Base-by-base conservation (phyloP, 2,329 filamentous ascomycete genomes). In the Apiospora phragmitis region DNA sequence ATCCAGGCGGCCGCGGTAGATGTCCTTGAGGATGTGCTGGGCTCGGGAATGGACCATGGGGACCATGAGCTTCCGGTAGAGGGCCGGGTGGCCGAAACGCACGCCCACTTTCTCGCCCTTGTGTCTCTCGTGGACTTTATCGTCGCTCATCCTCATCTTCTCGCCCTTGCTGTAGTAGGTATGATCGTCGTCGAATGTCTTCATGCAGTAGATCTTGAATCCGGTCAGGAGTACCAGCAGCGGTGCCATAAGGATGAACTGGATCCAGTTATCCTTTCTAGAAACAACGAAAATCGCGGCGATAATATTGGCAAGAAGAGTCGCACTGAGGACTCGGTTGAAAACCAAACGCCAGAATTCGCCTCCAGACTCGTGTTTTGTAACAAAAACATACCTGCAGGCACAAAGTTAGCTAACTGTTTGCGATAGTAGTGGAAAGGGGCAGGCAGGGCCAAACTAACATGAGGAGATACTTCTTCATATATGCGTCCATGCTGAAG, bases 301-400 rank as follows among this genome's bases (percentile, higher is more conserved):
- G 69, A 98, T 87, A 11, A 94, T 79, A 75, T 97, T 94, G 45
- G 93, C 89, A 12, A 99, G 84, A 35, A 97, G 88, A 0, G 90
- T 87, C 35, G 90, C 93, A 76, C 98, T 95, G 29, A 98, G 84
- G 80, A 98, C 86, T 24, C 96, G 92, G 81, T 99, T 99, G 86
- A 94, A 96, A 9, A 98, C 81, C 1, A 95, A 89, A n/a, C 94
- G 91, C 96, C 96, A 99, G 79, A 94, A 97, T 79, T 93, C 89
- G 67, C 96, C 96, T 9, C 95, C 96, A 0, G 95, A 98, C 79
- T 99, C 96, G 38, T 92, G 97, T 85, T 98, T 99, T 65, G 96
- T 99, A 74, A 97, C 89, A 78, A 98, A 98, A 73, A 98, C 92
- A 81, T 99, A 97, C 91, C 86, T 91, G 26, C 8, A n/a, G 92